phyloP scores from a whole-genome alignment of 192 early-diverging fungal species.

The Gonapodya prolifera region DNA sequence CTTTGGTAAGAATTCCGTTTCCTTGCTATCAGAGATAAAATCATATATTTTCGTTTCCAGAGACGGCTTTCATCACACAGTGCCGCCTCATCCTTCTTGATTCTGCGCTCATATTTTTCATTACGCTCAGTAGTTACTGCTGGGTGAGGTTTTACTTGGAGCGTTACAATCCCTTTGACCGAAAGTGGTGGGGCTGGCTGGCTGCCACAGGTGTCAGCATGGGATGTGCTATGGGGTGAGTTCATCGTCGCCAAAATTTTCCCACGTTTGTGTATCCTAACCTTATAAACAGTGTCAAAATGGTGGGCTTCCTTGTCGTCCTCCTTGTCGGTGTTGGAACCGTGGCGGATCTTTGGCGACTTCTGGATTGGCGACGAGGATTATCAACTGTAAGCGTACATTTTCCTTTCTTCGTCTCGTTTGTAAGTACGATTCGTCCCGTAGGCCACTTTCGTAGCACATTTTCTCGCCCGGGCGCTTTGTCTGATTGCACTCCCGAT shows the following conservation, averaged over 20 bases:
- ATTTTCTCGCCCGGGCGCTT: slow-evolving; percentile 75
- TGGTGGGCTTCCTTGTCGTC: slow-evolving; percentile 88
- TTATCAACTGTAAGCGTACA: slow-evolving; percentile 32
- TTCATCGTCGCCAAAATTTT: neutral
- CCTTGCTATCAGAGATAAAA: slow-evolving; percentile 7
- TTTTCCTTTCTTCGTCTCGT: neutral
- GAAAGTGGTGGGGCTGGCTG: slow-evolving; percentile 80
- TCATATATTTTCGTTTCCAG: slow-evolving; percentile 23
- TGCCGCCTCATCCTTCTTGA: slow-evolving; percentile 88
- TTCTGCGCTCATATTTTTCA: slow-evolving; percentile 85
- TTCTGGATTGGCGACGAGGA: slow-evolving; percentile 73
- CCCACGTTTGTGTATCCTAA: neutral
- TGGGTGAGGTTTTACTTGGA: slow-evolving; percentile 81
- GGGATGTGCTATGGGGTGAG: slow-evolving; percentile 53
- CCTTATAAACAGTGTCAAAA: slow-evolving; percentile 57
- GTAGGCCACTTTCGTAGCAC: slow-evolving; percentile 51
- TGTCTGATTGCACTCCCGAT: slow-evolving; percentile 74
- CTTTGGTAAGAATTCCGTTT: slow-evolving; percentile 47
- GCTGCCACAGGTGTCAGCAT: slow-evolving; percentile 64
- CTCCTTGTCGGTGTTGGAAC: slow-evolving; percentile 70
- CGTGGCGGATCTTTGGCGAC: slow-evolving; percentile 79
- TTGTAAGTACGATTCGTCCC: neutral
- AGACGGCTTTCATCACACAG: slow-evolving; percentile 84
- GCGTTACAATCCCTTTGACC: slow-evolving; percentile 52
- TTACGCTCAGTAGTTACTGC: slow-evolving; percentile 65